These are phyloP conservation scores for Sporothrix inflata DNA, from an alignment of 2,329 filamentous ascomycete genomes.

Conservation along the genomic window DNA sequence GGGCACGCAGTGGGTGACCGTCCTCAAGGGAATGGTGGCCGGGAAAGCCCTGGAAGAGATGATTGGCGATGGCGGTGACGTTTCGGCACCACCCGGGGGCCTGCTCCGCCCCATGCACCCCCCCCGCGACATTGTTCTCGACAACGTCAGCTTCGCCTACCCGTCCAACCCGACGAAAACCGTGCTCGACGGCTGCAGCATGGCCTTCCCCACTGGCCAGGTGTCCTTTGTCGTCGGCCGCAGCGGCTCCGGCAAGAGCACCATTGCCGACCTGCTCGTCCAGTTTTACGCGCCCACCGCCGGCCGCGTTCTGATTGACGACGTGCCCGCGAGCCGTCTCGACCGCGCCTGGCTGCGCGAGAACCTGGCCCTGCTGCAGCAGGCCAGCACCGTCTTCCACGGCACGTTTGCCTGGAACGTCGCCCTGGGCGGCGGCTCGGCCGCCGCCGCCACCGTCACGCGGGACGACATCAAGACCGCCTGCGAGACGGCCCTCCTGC, in stretches of 20 bases:
- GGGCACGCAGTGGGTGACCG: constrained; percentile 73
- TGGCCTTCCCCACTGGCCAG: constrained; percentile 73
- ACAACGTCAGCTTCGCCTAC: constrained; percentile 77
- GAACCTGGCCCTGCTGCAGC: constrained; percentile 81
- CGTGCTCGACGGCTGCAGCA: constrained; percentile 63
- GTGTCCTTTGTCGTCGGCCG: constrained; percentile 81
- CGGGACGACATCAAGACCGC: constrained; percentile 58
- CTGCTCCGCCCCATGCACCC: constrained; percentile 48
- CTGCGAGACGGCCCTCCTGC: constrained; percentile 69
- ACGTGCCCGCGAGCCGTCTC: constrained; percentile 61
- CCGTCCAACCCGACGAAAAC: constrained; percentile 65
- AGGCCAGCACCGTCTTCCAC: constrained; percentile 78
- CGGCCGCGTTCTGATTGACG: constrained; percentile 73
- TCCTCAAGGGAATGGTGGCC: constrained; percentile 80
- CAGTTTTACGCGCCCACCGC: constrained; percentile 71
- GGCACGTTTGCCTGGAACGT: constrained; percentile 81
- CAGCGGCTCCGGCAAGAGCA: constrained; percentile 93
- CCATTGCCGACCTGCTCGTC: constrained; percentile 76
- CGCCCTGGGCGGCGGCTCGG: constrained; percentile 60
- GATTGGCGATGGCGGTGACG: neutral
- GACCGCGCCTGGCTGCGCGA: constrained; percentile 73
- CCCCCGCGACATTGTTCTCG: constrained; percentile 69
- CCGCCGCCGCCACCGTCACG: neutral
- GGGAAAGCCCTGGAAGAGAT: constrained; percentile 58
- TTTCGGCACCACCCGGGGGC: neutral